Evolutionary conservation across 2,329 filamentous ascomycete genomes (phyloP).

Genomic region (Paecilomyces niveus): DNA sequence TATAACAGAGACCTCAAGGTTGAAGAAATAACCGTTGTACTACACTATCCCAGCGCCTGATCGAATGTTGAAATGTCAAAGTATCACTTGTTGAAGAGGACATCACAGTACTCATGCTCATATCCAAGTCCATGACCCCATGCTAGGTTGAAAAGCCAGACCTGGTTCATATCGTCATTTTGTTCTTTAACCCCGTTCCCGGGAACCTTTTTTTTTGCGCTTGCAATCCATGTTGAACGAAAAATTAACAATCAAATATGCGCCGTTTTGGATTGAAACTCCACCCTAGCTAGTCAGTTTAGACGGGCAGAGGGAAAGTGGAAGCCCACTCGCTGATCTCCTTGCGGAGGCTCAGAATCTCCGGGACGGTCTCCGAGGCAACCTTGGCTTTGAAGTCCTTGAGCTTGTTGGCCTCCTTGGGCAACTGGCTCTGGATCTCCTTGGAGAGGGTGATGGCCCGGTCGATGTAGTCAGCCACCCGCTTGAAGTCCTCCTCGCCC

Average conservation of each 20-base stretch:
- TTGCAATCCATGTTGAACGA: not conserved
- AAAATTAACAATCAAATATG: not conserved
- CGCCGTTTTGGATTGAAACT: not conserved
- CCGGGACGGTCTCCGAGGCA: conserved; percentile 64
- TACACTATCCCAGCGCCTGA: not conserved
- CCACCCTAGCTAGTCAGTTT: conserved; percentile 12
- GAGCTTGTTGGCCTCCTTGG: conserved; percentile 97
- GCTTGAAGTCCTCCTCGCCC: conserved; percentile 83
- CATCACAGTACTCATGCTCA: not conserved
- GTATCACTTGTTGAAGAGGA: not conserved
- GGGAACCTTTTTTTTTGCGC: not conserved
- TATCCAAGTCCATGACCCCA: not conserved
- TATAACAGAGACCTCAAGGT: not conserved
- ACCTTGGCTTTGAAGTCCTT: conserved; percentile 99
- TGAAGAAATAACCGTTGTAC: not conserved
- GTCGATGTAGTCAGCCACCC: conserved; percentile 85
- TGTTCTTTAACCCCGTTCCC: not conserved
- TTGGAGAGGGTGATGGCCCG: conserved; percentile 82
- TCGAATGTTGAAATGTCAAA: not conserved
- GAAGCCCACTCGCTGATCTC: conserved; percentile 84
- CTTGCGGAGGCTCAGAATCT: conserved; percentile 79
- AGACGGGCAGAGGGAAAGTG: conserved; percentile 77
- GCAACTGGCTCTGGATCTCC: conserved; percentile 73
- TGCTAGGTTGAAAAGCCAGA: not conserved
- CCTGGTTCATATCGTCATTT: not conserved